Evolutionary conservation across 2,329 filamentous ascomycete genomes (phyloP), one percentile per base, ranked within the genome.

Genomic region (Cryphonectria naterciae): DNA sequence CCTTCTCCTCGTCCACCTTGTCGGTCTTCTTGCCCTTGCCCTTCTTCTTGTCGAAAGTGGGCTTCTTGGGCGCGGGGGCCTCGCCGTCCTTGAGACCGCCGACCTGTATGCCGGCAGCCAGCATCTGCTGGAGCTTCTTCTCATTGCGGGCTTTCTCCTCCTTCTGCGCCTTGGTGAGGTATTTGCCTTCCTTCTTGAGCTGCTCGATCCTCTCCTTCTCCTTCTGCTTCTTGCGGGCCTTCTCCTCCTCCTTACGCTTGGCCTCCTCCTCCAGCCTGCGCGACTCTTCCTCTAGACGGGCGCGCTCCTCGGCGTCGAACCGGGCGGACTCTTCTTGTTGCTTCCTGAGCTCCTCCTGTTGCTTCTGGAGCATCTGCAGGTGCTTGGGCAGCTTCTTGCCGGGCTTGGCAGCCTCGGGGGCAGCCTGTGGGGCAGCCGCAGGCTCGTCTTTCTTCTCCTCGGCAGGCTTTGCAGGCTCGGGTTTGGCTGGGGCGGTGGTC

Each of bases 171-270:
- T 95, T 95, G 75, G 93, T 95, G 77, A 95, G 83, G 81, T 92
- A 95, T 78, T 93, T 95, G 79, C 93, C 93, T 80, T 94, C 93
- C 80, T 92, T 93, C 87, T 95, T 96, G 70, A 94, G 88, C 83
- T 95, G 91, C 78, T 96, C 93, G 72, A 95, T 91, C 81, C 88
- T 93, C 80, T 95, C 92, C 85, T 93, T 95, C 77, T 97, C 93
- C 79, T 89, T 94, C 77, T 94, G 92, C 85, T 95, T 96, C 86
- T 93, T 95, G 60, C 89, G 82, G 1, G 90, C 89, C 81, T 89
- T 93, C 67, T 90, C 89, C 78, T 95, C 93, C 77, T 93, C 92
- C 74, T 85, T 90, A 70, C 86, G 87, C 82, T 90, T 89, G 70
- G 83, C 80, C 77, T 95, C 93, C 79, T 95, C 93, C 11, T 85